Percentiles rank a stretch among this genome's conserved stretches.
These are phyloP conservation scores for Penicillium sp. DNA, from an alignment of 2,329 filamentous ascomycete species.

Conservation along the genomic window DNA sequence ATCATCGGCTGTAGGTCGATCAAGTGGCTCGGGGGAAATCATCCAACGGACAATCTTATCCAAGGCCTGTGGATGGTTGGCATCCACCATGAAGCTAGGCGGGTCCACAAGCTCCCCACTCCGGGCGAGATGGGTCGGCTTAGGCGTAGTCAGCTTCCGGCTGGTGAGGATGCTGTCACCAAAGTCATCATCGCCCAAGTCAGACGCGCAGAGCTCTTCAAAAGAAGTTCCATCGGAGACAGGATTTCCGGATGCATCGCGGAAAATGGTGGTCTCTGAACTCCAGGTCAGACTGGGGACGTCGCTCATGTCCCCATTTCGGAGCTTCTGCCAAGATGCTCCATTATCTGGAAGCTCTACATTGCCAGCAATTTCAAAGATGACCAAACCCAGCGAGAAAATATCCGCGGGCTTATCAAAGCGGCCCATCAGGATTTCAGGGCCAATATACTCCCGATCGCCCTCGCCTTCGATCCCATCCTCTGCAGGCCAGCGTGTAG, in stretches of 20 bases:
- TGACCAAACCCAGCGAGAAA: conserved; percentile 90
- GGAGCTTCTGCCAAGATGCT: conserved; percentile 82
- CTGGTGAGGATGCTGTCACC: conserved; percentile 38
- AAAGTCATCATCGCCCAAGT: conserved; percentile 47
- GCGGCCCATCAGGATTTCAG: conserved; percentile 81
- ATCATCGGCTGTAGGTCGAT: conserved; percentile 72
- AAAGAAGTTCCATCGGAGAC: conserved; percentile 49
- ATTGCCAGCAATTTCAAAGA: conserved; percentile 92
- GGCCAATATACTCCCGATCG: conserved; percentile 93
- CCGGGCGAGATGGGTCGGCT: conserved; percentile 35
- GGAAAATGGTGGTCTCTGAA: conserved; percentile 65
- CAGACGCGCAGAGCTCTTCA: conserved; percentile 45
- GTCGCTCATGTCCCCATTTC: conserved; percentile 84
- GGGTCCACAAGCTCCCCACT: conserved; percentile 65
- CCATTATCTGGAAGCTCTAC: conserved; percentile 93
- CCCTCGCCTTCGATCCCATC: conserved; percentile 83
- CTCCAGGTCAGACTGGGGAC: conserved; percentile 85
- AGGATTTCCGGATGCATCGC: conserved; percentile 73
- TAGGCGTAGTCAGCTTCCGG: conserved; percentile 25
- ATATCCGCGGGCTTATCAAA: conserved; percentile 91
- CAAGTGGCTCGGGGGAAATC: conserved; percentile 71
- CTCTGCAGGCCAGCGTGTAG: conserved; percentile 73
- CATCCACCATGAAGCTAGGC: conserved; percentile 85
- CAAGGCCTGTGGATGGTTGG: conserved; percentile 69
- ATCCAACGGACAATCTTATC: conserved; percentile 85